Conservation (phyloP, 257 asterid species). For the Solanum rostratum region DNA sequence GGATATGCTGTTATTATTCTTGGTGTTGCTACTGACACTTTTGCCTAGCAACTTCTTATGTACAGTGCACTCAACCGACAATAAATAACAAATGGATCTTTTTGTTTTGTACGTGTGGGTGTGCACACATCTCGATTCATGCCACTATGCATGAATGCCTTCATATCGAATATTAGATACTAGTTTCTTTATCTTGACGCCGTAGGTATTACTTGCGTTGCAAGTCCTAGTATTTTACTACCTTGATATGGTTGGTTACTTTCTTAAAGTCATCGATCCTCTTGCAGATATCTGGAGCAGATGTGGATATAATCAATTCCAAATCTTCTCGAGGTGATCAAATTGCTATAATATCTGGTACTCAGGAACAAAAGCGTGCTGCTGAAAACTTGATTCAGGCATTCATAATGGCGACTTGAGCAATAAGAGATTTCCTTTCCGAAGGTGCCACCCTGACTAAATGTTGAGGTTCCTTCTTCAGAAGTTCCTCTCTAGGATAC, state of each 20-base stretch:
- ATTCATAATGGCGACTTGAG: slow-evolving; percentile 80
- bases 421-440: slow-evolving; percentile 9
- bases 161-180: background rate
- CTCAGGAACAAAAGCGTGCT: slow-evolving; percentile 78
- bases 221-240: background rate
- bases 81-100: background rate
- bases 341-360: slow-evolving; percentile 76
- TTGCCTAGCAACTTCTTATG: background rate
- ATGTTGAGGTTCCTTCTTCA: slow-evolving; percentile 6
- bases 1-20: background rate
- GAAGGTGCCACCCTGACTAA: slow-evolving; percentile 19
- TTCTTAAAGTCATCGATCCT: slow-evolving; percentile 18
- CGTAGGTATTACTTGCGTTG: background rate
- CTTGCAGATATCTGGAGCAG: slow-evolving; percentile 94
- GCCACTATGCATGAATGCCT: background rate
- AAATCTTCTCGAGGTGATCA: slow-evolving; percentile 83
- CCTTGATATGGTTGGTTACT: background rate
- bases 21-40: background rate
- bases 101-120: background rate
- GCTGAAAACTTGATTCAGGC: slow-evolving; percentile 96
- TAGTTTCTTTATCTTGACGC: background rate
- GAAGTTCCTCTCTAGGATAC: slow-evolving; percentile 30
- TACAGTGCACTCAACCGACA: background rate
- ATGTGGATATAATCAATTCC: slow-evolving; percentile 61
- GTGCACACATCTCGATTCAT: background rate